Conservation (phyloP, 257 asterid genomes). For the Scutellaria barbata region DNA sequence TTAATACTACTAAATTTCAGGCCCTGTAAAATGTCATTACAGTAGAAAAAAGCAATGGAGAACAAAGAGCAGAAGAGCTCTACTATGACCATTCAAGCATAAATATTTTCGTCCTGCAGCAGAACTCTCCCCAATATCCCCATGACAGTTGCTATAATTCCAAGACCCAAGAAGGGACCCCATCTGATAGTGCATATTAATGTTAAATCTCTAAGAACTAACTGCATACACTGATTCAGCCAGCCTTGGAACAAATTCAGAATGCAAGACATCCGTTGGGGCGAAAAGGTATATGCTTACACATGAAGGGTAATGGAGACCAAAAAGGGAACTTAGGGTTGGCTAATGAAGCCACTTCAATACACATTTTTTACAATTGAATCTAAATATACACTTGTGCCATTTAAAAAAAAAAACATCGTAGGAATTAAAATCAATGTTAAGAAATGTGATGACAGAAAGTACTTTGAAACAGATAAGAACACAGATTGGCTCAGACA, state of each 20-base stretch:
- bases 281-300: neutral
- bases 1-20: slow-evolving; percentile 4
- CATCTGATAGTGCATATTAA: neutral
- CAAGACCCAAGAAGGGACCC: neutral
- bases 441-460: neutral
- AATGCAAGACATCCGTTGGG: neutral
- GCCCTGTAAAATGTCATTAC: neutral
- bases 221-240: neutral
- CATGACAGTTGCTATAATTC: slow-evolving; percentile 4
- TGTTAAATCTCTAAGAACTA: neutral
- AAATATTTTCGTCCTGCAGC: neutral
- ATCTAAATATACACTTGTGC: neutral
- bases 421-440: neutral
- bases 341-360: neutral
- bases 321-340: neutral
- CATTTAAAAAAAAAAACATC: neutral
- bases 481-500: neutral
- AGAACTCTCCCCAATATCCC: slow-evolving; percentile 5
- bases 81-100: slow-evolving; percentile 1
- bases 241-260: too few species aligned
- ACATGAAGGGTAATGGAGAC: neutral
- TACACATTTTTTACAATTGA: neutral
- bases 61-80: slow-evolving; percentile 1
- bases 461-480: neutral
- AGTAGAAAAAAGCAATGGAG: neutral